Evolutionary conservation across 2,329 filamentous ascomycete species (phyloP).

Genomic region (Aureobasidium zeae): DNA sequence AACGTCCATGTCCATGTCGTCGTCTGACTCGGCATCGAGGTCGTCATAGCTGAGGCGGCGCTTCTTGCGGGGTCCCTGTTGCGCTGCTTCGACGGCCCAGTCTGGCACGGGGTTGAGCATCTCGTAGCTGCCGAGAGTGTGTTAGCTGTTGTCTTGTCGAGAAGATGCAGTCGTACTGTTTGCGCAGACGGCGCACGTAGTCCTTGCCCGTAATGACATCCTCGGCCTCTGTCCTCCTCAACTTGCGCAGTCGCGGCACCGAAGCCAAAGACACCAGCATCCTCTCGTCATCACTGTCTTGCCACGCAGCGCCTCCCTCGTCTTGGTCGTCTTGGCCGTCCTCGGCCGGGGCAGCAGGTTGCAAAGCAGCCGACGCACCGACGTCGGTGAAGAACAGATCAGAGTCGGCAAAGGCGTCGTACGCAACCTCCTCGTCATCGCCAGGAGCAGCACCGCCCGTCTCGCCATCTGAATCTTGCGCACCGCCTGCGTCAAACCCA

Average conservation of each 20-base stretch:
- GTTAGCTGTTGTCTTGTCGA: neutral
- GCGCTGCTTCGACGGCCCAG: constrained; percentile 46
- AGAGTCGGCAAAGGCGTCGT: constrained; percentile 64
- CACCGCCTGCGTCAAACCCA: constrained; percentile 41
- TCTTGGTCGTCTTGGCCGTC: constrained; percentile 35
- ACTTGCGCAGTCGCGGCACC: constrained; percentile 67
- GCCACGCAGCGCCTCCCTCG: constrained; percentile 58
- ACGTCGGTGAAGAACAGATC: constrained; percentile 76
- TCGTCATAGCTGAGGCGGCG: constrained; percentile 36
- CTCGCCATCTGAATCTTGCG: constrained; percentile 35
- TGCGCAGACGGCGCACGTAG: constrained; percentile 69
- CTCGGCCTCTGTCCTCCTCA: constrained; percentile 70
- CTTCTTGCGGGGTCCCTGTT: constrained; percentile 37
- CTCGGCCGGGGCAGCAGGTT: constrained; percentile 30
- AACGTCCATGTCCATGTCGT: constrained; percentile 43
- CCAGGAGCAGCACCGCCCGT: constrained; percentile 22
- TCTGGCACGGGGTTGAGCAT: constrained; percentile 52
- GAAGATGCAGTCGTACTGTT: constrained; percentile 41
- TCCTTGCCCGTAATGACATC: constrained; percentile 80
- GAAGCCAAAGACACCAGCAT: constrained; percentile 73
- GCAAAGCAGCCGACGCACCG: constrained; percentile 38
- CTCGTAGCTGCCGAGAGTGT: constrained; percentile 31
- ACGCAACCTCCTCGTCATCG: constrained; percentile 6
- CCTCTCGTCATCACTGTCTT: constrained; percentile 91
- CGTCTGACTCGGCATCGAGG: constrained; percentile 47